Conservation (phyloP, 495 filamentous ascomycete genomes). For the Aspergillus incahuasiensis region DNA sequence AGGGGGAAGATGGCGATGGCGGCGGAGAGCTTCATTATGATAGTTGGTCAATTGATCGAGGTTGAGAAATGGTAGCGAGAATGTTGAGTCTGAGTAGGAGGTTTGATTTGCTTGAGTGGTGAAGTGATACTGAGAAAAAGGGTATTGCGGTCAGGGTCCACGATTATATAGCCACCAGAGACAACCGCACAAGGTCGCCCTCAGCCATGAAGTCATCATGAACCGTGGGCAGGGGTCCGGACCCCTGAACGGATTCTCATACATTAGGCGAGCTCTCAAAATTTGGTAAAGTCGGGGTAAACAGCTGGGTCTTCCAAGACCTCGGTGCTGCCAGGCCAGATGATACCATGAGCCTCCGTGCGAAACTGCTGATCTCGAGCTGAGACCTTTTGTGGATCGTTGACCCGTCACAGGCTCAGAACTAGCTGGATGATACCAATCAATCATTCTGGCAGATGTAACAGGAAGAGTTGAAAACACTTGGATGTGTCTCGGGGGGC, state of each 20-base stretch:
- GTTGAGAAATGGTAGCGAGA: too few species aligned
- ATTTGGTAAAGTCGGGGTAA: background rate
- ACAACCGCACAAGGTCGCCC: background rate
- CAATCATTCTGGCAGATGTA: background rate
- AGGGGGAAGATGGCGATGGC: background rate
- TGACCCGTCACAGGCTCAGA: too few species aligned
- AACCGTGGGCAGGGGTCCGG: background rate
- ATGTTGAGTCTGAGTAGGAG: too few species aligned
- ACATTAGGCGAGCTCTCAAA: background rate
- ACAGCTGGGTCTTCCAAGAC: background rate
- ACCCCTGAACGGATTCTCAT: background rate
- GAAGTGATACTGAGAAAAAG: background rate
- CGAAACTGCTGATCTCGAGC: too few species aligned
- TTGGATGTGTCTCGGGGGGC: background rate
- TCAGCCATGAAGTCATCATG: background rate
- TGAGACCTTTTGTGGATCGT: too few species aligned
- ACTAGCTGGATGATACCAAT: too few species aligned
- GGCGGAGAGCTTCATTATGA: constrained; percentile 10
- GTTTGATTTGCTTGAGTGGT: too few species aligned
- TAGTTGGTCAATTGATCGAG: background rate
- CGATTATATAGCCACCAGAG: too few species aligned
- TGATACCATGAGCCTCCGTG: too few species aligned
- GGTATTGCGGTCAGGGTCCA: too few species aligned
- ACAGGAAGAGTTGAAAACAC: background rate
- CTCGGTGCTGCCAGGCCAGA: too few species aligned